A percentile compares a stretch with the other conserved stretches of the same genome.
These are phyloP conservation scores for Ganoderma lingzhi DNA, from an alignment of 1,284 basidiomycete genomes.

Conservation along the genomic window DNA sequence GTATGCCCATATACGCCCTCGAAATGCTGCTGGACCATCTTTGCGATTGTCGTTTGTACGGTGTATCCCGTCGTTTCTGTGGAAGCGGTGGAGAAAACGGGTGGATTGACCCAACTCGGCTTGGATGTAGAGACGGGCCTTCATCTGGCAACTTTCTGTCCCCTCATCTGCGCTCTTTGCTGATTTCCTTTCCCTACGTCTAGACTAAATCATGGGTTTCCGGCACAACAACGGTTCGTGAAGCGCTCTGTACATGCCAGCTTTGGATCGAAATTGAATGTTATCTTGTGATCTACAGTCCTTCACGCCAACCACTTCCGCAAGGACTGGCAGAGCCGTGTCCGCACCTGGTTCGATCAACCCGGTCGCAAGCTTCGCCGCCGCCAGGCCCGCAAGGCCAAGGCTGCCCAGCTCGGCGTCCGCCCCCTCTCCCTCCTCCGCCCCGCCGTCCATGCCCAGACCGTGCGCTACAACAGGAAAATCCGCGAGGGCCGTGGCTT, in stretches of 20 bases:
- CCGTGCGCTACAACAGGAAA: slow-evolving; percentile 99
- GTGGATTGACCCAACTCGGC: slow-evolving; percentile 42
- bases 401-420: slow-evolving; percentile 92
- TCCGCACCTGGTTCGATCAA: slow-evolving; percentile 99
- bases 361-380: slow-evolving; percentile 98
- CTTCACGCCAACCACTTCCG: slow-evolving; percentile 96
- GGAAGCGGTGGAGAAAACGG: slow-evolving; percentile 34
- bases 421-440: slow-evolving; percentile 93
- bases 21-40: slow-evolving; percentile 32
- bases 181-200: slow-evolving; percentile 21
- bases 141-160: slow-evolving; percentile 24
- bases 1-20: slow-evolving; percentile 37
- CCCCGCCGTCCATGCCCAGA: slow-evolving; percentile 96
- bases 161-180: slow-evolving; percentile 24
- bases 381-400: slow-evolving; percentile 91
- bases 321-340: slow-evolving; percentile 97
- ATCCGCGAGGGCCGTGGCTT: slow-evolving; percentile 98
- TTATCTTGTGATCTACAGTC: slow-evolving; percentile 54
- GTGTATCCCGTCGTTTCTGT: slow-evolving; percentile 29
- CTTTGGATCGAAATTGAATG: slow-evolving; percentile 12
- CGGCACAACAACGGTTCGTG: slow-evolving; percentile 81
- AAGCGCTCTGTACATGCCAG: background rate
- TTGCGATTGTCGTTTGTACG: slow-evolving; percentile 27
- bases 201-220: slow-evolving; percentile 71
- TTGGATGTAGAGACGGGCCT: slow-evolving; percentile 42